Evolutionary conservation across 495 filamentous ascomycete species (phyloP), one percentile per base, ranked within the genome.

Genomic region (Talaromyces wortmannii): DNA sequence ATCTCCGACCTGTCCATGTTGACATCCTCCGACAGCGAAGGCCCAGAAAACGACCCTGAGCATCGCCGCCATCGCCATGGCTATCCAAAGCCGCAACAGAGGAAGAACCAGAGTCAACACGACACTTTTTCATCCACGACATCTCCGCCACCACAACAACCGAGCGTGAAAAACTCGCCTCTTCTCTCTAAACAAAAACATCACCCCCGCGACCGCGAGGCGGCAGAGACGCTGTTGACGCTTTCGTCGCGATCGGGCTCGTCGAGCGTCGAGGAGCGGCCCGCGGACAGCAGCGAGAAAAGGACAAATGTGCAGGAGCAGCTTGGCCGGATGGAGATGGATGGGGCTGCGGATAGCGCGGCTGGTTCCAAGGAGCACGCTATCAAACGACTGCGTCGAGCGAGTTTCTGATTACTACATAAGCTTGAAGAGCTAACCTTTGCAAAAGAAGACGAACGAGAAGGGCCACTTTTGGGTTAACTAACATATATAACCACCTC

Each of bases 181-280:
- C 44, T 7, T 10, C 44, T 23, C 4, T 6, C 8, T 13, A 31
- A 45, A 46, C 23, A 33, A 42, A 15, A 15, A 6, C 43, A 31
- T 49, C n/a, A 44, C 15, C 36, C 10, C 30, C 33, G 50, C 0
- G 40, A 42, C 15, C 36, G 44, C 8, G 52, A 53, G 3, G 52
- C 52, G 6, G 52, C 52, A 1, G 52, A 53, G 42, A 53, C 52
- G 10, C 42, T 46, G 10, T 13, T 53, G 15, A 42, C 52, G 18
- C 52, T 53, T 31, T 42, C 16, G 23, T 45, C 36, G 12, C 29
- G 42, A 46, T 53, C 52, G 11, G 44, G 52, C 23, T 45, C 52
- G 1, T 40, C 18, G 17, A 42, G 40, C 12, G 43, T 32, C 7
- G 52, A 53, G 2, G 30, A 45, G 23, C 29, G 44, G 8, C 33